phyloP scores from a whole-genome alignment of 768 basidiomycete species.

The Floccularia luteovirens region DNA sequence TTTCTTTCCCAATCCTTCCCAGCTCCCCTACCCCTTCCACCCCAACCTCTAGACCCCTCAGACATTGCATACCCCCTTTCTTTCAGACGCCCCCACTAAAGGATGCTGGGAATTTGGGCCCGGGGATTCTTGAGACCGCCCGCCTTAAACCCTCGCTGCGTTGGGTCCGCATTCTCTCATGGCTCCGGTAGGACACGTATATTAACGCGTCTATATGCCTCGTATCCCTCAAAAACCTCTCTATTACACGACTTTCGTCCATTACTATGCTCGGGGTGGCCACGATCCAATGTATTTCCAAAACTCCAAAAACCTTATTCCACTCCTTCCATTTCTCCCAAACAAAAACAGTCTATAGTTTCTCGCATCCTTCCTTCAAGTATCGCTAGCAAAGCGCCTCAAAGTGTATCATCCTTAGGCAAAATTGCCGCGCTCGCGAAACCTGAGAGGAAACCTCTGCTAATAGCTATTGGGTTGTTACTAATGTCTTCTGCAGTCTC shows the following conservation, averaged over 20 bases:
- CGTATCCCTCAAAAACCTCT: not conserved
- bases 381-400: constrained; percentile 14
- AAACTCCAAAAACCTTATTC: not conserved
- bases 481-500: constrained; percentile 86
- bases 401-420: constrained; percentile 54
- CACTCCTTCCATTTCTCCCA: constrained; percentile 4
- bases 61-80: not conserved
- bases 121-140: constrained; percentile 12
- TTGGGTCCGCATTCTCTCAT: not conserved
- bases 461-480: constrained; percentile 71
- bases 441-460: constrained; percentile 74
- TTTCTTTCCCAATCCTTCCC: too few relatives aligned
- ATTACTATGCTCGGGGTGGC: not conserved
- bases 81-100: not conserved
- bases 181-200: not conserved
- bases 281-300: not conserved
- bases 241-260: not conserved
- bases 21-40: not conserved
- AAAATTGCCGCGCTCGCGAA: constrained; percentile 75
- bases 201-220: not conserved
- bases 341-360: constrained; percentile 8
- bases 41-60: too few relatives aligned
- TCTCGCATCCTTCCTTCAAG: constrained; percentile 10
- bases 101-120: constrained; percentile 20
- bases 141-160: constrained; percentile 1